Percentiles rank a stretch among this genome's conserved stretches.
Conservation (phyloP, 2,329 filamentous ascomycete species). For the Ophiostoma tasmaniense region DNA sequence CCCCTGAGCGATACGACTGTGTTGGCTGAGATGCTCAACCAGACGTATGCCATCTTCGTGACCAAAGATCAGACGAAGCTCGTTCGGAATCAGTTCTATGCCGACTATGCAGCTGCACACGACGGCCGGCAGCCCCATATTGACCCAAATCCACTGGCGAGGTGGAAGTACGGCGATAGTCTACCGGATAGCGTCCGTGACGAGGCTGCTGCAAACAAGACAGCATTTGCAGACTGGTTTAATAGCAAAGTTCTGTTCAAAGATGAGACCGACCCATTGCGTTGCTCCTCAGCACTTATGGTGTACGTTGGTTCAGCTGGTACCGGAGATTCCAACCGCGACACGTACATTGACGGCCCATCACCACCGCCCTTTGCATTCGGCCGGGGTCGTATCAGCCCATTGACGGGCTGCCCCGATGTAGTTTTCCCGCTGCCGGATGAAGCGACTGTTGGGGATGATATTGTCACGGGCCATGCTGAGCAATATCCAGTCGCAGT, state of each 20-base stretch:
- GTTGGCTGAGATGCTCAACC: not conserved
- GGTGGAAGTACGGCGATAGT: not conserved
- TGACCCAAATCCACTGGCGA: not conserved
- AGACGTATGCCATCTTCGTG: not conserved
- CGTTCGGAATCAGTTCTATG: not conserved
- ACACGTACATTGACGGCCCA: not conserved
- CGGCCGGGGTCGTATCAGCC: not conserved
- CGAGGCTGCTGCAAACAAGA: not conserved
- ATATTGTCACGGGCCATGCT: not conserved
- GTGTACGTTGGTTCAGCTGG: not conserved
- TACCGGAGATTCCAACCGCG: not conserved
- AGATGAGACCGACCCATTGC: not conserved
- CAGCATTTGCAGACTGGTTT: not conserved
- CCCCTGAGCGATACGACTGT: not conserved
- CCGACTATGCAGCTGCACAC: not conserved
- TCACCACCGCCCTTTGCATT: not conserved
- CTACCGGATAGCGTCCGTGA: not conserved
- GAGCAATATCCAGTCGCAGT: not conserved
- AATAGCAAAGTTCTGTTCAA: not conserved
- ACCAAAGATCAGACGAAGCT: not conserved
- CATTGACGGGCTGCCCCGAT: not conserved
- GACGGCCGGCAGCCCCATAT: not conserved
- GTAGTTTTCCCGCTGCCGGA: not conserved
- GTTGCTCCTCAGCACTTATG: not conserved
- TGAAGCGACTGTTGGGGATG: not conserved